Conservation (phyloP, 78 protist genomes). For the Planoprotostelium fungivorum region DNA sequence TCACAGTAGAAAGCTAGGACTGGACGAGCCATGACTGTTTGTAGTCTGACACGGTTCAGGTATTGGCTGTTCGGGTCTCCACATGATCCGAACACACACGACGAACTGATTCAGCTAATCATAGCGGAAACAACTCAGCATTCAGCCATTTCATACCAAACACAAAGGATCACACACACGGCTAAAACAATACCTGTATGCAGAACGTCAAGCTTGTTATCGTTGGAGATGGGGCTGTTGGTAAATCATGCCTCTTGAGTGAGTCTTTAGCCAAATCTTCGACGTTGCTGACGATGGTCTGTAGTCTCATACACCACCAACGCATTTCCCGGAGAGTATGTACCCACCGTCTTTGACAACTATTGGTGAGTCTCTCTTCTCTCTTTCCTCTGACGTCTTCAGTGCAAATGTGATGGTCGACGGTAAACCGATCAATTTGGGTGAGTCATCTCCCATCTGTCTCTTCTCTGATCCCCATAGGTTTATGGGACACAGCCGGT, state of each 20-base stretch:
- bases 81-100: too few species aligned
- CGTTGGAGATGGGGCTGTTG: too few species aligned
- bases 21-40: too few species aligned
- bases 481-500: conserved; percentile 58
- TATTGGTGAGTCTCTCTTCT: conserved; percentile 10
- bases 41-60: too few species aligned
- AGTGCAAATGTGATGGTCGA: conserved; percentile 60
- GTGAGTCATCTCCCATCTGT: background rate
- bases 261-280: background rate
- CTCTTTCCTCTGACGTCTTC: background rate
- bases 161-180: too few species aligned
- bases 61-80: too few species aligned
- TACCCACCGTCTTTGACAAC: conserved; percentile 69
- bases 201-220: background rate
- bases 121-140: too few species aligned
- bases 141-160: too few species aligned
- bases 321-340: background rate
- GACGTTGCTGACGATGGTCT: background rate
- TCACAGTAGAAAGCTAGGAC: too few species aligned
- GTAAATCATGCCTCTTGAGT: background rate
- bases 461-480: background rate
- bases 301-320: background rate
- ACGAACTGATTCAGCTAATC: too few species aligned
- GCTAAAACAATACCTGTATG: too few species aligned
- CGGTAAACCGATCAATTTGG: conserved; percentile 53